A percentile compares a stretch with the other conserved stretches of the same genome.
Evolutionary conservation across 177 flowering plant genomes (phyloP).

Genomic region (Tripterygium wilfordii): DNA sequence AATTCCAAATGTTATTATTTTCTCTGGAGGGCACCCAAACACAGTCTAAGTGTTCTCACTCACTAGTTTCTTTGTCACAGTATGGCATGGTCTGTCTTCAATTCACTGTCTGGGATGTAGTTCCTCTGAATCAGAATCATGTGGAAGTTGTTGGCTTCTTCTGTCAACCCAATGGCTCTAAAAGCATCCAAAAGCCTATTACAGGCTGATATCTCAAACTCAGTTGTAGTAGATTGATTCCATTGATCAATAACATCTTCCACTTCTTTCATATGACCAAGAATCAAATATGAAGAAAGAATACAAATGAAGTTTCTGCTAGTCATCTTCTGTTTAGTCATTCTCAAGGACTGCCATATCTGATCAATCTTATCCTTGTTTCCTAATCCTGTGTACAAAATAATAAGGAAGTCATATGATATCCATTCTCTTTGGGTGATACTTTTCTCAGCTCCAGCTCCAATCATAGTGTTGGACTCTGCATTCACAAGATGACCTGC

Average conservation of each 20-base stretch:
- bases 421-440: conserved; percentile 79
- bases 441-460: conserved; percentile 52
- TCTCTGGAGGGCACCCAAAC: too few species aligned
- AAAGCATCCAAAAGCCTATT: conserved; percentile 49
- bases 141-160: conserved; percentile 35
- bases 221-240: conserved; percentile 53
- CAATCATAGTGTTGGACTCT: conserved; percentile 39
- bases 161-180: conserved; percentile 35
- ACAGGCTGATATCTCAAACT: conserved; percentile 41
- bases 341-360: conserved; percentile 74
- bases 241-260: conserved; percentile 67
- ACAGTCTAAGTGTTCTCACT: too few species aligned
- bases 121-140: conserved; percentile 37
- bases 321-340: conserved; percentile 69
- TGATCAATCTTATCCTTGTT: conserved; percentile 61
- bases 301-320: conserved; percentile 63
- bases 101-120: conserved; percentile 15
- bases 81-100: neutral
- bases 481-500: conserved; percentile 41
- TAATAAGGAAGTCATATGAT: conserved; percentile 81
- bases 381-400: conserved; percentile 61
- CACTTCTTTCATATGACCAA: conserved; percentile 62
- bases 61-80: neutral
- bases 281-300: conserved; percentile 72
- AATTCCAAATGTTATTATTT: too few species aligned